phyloP scores from a whole-genome alignment of 441 rosid genomes.

The Euphorbia schlechtendalii region DNA sequence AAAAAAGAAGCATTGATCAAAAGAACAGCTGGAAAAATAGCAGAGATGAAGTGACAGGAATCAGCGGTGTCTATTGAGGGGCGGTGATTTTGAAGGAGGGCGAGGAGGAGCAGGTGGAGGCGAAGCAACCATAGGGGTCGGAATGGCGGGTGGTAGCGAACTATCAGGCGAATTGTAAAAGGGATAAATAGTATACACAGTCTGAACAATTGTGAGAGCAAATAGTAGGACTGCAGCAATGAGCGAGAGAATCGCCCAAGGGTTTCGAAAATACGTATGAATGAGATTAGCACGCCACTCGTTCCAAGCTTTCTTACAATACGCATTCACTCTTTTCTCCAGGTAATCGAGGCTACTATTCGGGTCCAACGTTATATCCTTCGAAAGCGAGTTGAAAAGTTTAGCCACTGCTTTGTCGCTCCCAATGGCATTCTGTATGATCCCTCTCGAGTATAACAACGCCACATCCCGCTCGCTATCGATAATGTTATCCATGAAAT shows the following conservation, averaged over 20 bases:
- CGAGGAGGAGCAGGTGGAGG: no score
- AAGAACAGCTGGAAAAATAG: no score
- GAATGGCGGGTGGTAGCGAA: no score
- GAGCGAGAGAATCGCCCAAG: slow-evolving; percentile 35
- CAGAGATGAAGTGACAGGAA: no score
- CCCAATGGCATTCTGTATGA: slow-evolving; percentile 35
- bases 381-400: slow-evolving; percentile 36
- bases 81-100: no score
- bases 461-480: slow-evolving; percentile 37
- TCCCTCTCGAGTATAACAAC: slow-evolving; percentile 33
- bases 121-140: no score
- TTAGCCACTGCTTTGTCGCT: slow-evolving; percentile 38
- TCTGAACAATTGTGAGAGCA: slow-evolving; percentile 35
- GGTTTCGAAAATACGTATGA: slow-evolving; percentile 33
- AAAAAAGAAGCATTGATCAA: no score
- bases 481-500: slow-evolving; percentile 39
- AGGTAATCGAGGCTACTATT: slow-evolving; percentile 22
- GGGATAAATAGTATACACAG: slow-evolving; percentile 27
- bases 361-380: slow-evolving; percentile 29
- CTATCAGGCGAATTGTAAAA: no score
- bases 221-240: slow-evolving; percentile 33
- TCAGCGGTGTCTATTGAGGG: no score
- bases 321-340: slow-evolving; percentile 22
- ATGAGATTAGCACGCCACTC: slow-evolving; percentile 38
- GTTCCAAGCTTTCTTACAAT: slow-evolving; percentile 34